Evolutionary conservation across 176 grass and related monocot genomes (phyloP).

Genomic region (Chloris gayana): DNA sequence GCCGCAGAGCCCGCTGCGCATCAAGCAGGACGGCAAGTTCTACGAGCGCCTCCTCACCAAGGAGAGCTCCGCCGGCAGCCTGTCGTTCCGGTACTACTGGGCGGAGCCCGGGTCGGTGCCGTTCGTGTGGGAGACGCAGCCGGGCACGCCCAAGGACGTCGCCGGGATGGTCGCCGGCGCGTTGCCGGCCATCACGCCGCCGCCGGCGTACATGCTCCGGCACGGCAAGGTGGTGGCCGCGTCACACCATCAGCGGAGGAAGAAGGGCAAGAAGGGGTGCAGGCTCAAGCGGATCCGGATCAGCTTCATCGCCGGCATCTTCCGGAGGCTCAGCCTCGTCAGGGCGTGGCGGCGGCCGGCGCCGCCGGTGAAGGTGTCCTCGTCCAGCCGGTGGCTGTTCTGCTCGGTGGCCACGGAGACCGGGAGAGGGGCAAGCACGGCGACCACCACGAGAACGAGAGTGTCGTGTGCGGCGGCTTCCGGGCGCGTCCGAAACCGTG

Average conservation of each 20-base stretch:
- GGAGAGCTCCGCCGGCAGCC: constrained; percentile 56
- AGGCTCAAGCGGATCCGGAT: constrained; percentile 44
- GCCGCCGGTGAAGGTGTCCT: constrained; percentile 32
- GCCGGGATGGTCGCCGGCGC: constrained; percentile 32
- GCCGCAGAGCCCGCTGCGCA: constrained; percentile 66
- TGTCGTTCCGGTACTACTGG: constrained; percentile 76
- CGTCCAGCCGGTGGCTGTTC: constrained; percentile 60
- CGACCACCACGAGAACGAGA: background rate
- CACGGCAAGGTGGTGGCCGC: background rate
- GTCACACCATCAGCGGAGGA: background rate
- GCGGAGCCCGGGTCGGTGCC: constrained; percentile 71
- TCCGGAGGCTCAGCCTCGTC: constrained; percentile 43
- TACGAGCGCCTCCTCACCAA: constrained; percentile 84
- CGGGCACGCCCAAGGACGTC: constrained; percentile 71
- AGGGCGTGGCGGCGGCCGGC: constrained; percentile 24
- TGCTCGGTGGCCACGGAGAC: constrained; percentile 37
- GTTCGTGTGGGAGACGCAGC: constrained; percentile 89
- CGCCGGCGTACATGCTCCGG: constrained; percentile 56
- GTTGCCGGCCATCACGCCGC: constrained; percentile 66
- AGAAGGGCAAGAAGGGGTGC: background rate
- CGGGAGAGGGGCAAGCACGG: constrained; percentile 20
- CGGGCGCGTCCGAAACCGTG: constrained; percentile 21
- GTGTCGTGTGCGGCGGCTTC: background rate
- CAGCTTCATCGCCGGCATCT: constrained; percentile 46
- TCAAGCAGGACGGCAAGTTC: constrained; percentile 86